A percentile compares a stretch with the other conserved stretches of the same genome.
Evolutionary conservation across 345 rosid species (phyloP).

Genomic region (Rhodamnia rubescens): DNA sequence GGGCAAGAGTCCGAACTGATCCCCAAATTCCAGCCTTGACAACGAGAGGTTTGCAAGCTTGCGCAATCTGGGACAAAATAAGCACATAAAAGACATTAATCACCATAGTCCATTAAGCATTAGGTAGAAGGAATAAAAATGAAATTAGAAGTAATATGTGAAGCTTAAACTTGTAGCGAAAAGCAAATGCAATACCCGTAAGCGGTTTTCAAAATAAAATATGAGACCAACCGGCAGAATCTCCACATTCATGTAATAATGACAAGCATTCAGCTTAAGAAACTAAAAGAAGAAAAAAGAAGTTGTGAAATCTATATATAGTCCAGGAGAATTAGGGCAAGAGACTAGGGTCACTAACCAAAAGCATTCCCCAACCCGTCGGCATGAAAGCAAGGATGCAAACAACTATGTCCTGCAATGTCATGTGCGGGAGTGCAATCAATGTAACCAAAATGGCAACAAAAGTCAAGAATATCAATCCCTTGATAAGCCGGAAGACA

Average conservation of each 20-base stretch:
- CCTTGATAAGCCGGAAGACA: slow-evolving; percentile 88
- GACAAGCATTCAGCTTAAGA: neutral
- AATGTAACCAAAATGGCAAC: slow-evolving; percentile 63
- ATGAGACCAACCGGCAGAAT: neutral
- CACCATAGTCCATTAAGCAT: neutral
- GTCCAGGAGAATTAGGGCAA: neutral
- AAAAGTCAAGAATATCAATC: slow-evolving; percentile 83
- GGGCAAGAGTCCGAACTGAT: slow-evolving; percentile 79
- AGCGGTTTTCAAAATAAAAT: neutral
- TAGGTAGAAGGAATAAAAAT: neutral
- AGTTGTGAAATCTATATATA: neutral
- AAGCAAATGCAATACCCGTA: neutral
- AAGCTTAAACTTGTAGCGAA: neutral
- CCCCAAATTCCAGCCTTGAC: slow-evolving; percentile 83
- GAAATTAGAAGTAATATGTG: too few species aligned
- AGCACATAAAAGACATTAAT: neutral
- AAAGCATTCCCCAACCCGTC: slow-evolving; percentile 97
- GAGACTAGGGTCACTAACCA: slow-evolving; percentile 37
- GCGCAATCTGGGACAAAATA: slow-evolving; percentile 56
- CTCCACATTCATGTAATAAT: neutral
- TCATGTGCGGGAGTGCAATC: slow-evolving; percentile 83
- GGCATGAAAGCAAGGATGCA: slow-evolving; percentile 99
- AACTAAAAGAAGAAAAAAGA: neutral
- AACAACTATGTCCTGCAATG: slow-evolving; percentile 71
- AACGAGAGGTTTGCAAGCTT: slow-evolving; percentile 79